Conservation (phyloP, 2,329 filamentous ascomycete species). For the Fusarium bulbicola region DNA sequence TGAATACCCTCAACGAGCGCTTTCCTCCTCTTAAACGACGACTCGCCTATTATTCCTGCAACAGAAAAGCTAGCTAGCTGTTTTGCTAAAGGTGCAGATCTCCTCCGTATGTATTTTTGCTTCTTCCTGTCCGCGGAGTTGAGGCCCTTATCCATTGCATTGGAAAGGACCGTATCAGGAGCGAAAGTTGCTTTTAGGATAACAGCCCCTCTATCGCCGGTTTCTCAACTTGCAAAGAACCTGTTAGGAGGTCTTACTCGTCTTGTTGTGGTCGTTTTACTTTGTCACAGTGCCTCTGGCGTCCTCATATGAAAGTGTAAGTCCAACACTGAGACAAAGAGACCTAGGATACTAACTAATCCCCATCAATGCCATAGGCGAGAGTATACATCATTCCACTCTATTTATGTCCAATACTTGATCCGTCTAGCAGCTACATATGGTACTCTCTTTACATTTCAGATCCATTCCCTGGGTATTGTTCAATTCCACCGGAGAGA, state of each 20-base stretch:
- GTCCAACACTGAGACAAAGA: neutral
- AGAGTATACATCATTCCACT: neutral
- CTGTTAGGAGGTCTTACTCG: constrained; percentile 2
- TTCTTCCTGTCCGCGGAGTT: neutral
- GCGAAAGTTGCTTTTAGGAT: neutral
- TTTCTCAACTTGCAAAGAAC: neutral
- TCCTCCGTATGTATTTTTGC: neutral
- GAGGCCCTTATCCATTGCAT: neutral
- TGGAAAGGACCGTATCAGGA: neutral
- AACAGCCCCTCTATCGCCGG: neutral
- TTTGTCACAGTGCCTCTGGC: neutral
- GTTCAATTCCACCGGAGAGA: neutral
- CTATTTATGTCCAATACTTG: neutral
- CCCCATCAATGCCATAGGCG: neutral
- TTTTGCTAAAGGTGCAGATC: constrained; percentile 38
- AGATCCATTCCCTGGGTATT: neutral
- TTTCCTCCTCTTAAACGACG: constrained; percentile 27
- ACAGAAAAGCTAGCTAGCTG: constrained; percentile 20
- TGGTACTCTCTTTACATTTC: neutral
- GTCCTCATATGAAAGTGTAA: neutral
- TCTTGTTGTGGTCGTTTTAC: neutral
- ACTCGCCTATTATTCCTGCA: constrained; percentile 24
- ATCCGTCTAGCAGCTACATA: neutral
- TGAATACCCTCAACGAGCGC: constrained; percentile 23
- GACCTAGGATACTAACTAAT: neutral